Evolutionary conservation across 805 yeast genomes (phyloP), one percentile per base, ranked within the genome.

Genomic region (Wickerhamiella hasegawae): DNA sequence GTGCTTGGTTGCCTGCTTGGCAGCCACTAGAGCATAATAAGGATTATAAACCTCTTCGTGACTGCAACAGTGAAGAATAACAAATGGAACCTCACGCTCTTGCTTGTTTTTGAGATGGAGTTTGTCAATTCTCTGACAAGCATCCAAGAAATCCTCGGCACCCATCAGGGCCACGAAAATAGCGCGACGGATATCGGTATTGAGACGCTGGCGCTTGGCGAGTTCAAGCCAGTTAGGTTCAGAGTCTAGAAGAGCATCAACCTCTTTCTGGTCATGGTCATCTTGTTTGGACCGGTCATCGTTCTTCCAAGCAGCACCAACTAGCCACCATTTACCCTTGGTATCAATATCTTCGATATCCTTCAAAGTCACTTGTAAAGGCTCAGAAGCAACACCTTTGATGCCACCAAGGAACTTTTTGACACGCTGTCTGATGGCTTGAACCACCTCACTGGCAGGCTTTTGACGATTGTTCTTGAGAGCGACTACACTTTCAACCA

Each of bases 271-370:
- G 34, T 67, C 66, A 3, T 14, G 45, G 17, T 45, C 51, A 19
- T 4, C 16, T 34, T 3, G 53, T 52, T 5, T 45, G 4, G 31
- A 29, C 5, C 30, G n/a, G 30, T 57, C 63, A 37, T 62, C 59
- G 3, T 94, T 95, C 49, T 73, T 81, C 95, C 96, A 90, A 0
- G 98, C 94, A 1, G 97, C 81, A 33, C 99, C 99, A 21, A 90
- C 87, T 22, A 90, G 63, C 99, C 99, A 90, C 99, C 99, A 90
- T 57, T 87, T 90, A 38, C 99, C 99, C 44, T 73, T 72, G 1
- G 76, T 70, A 11, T 76, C 80, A 18, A 82, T 66, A 41, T 70
- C 72, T 33, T 69, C 72, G 38, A 90, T 83, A 58, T 90, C 99
- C 31, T 72, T 75, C 16, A 87, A 60, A 3, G 81, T 61, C 0